Base-by-base conservation (phyloP, 179 eudicot genomes). In the Camellia oleifera region DNA sequence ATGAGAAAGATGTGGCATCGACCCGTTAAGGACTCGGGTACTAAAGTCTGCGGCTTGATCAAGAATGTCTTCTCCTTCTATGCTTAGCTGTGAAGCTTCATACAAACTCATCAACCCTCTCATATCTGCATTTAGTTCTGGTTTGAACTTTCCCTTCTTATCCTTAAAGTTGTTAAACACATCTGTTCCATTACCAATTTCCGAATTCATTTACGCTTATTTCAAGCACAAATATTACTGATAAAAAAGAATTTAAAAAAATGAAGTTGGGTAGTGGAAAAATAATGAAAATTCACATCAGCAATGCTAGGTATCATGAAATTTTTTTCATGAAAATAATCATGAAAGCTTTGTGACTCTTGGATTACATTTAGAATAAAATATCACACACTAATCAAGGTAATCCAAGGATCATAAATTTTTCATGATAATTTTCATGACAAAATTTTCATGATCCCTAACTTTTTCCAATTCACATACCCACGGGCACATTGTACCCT, bases 21-120 rank as follows among this genome's bases (percentile, higher is more conserved):
- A 54, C 40, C 13, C 70, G 13, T 61, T 18, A n/a, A 90, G 84
- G 48, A 60, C 58, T 7, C 60, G 57, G 17, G 74, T 58, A 60
- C 89, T 87, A 57, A 85, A 85, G 3, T 78, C 67, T 46, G 45
- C 84, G 5, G 90, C 93, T 20, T 87, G 81, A 63, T 90, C 89
- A 45, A 91, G 90, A 48, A 87, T 75, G 50, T 88, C 57, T 74
- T 94, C 98, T 54, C 87, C 89, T 76, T 81, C 81, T 11, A 82
- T 77, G 52, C 88, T 78, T 42, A 92, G 54, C 4, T 88, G 87
- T 17, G 92, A 80, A 0, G 94, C 94, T 85, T 92, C 97, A 74
- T 81, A 91, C 23, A 92, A 81, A 58, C 86, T 86, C 77, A 86
- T 44, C 57, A 94, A 61, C n/a, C 92, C 93, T 20, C 69, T 82